These are phyloP conservation scores for Phytopythium cucurbitacearum DNA, from an alignment of 352 stramenopile genomes.

Conservation along the genomic window DNA sequence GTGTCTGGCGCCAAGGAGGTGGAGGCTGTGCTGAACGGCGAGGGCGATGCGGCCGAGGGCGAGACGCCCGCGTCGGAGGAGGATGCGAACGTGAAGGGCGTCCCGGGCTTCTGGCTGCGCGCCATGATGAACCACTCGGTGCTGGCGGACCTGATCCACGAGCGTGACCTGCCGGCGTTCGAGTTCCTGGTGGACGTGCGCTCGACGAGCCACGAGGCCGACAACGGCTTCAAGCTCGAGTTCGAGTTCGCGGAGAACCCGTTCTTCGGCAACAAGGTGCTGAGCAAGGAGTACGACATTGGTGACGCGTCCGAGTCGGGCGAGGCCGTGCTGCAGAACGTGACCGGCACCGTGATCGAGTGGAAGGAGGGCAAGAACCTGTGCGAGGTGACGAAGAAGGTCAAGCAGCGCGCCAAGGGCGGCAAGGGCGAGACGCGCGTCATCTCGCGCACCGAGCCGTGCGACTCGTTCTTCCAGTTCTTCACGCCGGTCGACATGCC, in stretches of 20 bases:
- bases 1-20: constrained; percentile 78
- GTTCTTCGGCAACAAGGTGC: constrained; percentile 72
- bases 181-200: constrained; percentile 74
- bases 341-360: constrained; percentile 66
- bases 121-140: constrained; percentile 85
- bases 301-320: constrained; percentile 75
- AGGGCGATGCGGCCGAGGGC: constrained; percentile 24
- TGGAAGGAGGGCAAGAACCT: constrained; percentile 85
- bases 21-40: constrained; percentile 34
- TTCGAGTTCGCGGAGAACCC: constrained; percentile 80
- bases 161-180: constrained; percentile 75
- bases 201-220: constrained; percentile 68
- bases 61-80: constrained; percentile 1
- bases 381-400: constrained; percentile 84
- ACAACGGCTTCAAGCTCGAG: constrained; percentile 86
- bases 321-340: constrained; percentile 77
- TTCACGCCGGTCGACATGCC: constrained; percentile 85
- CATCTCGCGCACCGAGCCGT: constrained; percentile 72
- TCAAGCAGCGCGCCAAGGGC: constrained; percentile 83
- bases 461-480: constrained; percentile 87
- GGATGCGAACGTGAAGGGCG: constrained; percentile 57
- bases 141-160: constrained; percentile 72
- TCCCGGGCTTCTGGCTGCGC: constrained; percentile 84
- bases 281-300: constrained; percentile 86
- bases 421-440: constrained; percentile 73